A percentile compares a stretch with the other conserved stretches of the same genome.
phyloP scores from a whole-genome alignment of 306 rosid species.

The Prinsepia uniflora region DNA sequence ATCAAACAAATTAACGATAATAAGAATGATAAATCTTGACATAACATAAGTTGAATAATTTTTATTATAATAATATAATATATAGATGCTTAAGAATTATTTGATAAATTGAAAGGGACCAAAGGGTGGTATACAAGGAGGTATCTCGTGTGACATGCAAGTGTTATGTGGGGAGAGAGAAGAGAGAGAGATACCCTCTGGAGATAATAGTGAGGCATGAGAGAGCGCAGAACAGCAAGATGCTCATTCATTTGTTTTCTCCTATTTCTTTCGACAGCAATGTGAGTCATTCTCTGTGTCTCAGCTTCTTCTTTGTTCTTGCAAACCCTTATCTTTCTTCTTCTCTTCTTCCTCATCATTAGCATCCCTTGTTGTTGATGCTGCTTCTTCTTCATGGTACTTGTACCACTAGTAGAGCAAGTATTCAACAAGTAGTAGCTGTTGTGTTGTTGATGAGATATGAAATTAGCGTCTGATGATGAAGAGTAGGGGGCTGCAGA shows the following conservation, averaged over 20 bases:
- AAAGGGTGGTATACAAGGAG: no score
- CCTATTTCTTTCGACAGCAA: conserved; percentile 87
- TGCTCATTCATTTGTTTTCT: conserved; percentile 91
- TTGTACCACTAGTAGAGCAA: background rate
- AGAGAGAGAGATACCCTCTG: conserved; percentile 68
- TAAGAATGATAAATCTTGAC: no score
- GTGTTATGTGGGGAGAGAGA: no score
- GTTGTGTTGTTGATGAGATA: background rate
- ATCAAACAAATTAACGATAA: no score
- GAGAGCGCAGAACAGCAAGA: conserved; percentile 77
- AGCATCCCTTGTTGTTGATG: conserved; percentile 30
- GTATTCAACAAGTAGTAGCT: background rate
- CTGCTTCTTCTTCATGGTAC: background rate
- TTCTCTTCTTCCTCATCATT: conserved; percentile 59
- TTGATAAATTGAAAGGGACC: no score
- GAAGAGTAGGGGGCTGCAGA: conserved; percentile 56
- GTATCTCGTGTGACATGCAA: no score
- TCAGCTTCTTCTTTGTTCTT: conserved; percentile 92
- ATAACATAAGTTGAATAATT: no score
- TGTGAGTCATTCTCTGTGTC: conserved; percentile 91
- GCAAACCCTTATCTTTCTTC: conserved; percentile 64
- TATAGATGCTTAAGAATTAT: no score
- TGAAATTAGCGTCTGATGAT: conserved; percentile 21
- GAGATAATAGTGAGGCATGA: conserved; percentile 81
- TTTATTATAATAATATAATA: no score